A percentile compares a stretch with the other conserved stretches of the same genome.
Evolutionary conservation across 2,329 filamentous ascomycete genomes (phyloP).

Genomic region (Penicillium italicum): DNA sequence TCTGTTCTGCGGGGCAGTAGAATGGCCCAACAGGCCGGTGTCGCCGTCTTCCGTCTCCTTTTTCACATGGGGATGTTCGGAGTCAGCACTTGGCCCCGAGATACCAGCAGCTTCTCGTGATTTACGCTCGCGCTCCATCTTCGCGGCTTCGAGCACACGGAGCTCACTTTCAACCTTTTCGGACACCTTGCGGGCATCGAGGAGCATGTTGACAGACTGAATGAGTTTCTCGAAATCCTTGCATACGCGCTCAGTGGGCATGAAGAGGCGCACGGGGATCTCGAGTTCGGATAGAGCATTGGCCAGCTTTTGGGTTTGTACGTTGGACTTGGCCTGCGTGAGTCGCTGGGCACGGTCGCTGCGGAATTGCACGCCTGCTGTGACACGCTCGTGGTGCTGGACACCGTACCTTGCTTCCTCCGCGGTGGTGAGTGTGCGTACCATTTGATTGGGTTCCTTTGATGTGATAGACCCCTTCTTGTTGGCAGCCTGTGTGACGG

Average conservation of each 20-base stretch:
- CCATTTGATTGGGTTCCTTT: constrained; percentile 49
- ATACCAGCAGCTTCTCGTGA: constrained; percentile 26
- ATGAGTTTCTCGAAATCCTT: constrained; percentile 50
- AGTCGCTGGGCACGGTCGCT: constrained; percentile 55
- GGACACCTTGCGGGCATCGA: constrained; percentile 47
- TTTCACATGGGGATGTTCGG: constrained; percentile 34
- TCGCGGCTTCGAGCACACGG: constrained; percentile 44
- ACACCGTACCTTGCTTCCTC: constrained; percentile 82
- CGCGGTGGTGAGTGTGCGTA: constrained; percentile 68
- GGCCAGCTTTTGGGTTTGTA: constrained; percentile 48
- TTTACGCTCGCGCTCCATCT: constrained; percentile 40
- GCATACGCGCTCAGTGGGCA: constrained; percentile 50
- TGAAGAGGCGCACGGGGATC: constrained; percentile 46
- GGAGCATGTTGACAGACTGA: constrained; percentile 45
- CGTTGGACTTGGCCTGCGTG: constrained; percentile 50
- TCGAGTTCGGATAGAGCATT: constrained; percentile 48
- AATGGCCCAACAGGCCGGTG: constrained; percentile 12
- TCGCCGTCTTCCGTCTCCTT: constrained; percentile 33
- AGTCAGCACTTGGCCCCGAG: constrained; percentile 1
- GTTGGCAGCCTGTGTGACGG: constrained; percentile 28
- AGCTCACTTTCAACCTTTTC: constrained; percentile 50
- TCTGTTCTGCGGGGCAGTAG: constrained; percentile 13
- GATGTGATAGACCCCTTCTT: constrained; percentile 38
- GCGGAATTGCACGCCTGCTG: constrained; percentile 83
- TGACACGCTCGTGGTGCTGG: constrained; percentile 76